Conservation (phyloP, 1,139 yeast genomes). For the Blastobotrys persicus region DNA sequence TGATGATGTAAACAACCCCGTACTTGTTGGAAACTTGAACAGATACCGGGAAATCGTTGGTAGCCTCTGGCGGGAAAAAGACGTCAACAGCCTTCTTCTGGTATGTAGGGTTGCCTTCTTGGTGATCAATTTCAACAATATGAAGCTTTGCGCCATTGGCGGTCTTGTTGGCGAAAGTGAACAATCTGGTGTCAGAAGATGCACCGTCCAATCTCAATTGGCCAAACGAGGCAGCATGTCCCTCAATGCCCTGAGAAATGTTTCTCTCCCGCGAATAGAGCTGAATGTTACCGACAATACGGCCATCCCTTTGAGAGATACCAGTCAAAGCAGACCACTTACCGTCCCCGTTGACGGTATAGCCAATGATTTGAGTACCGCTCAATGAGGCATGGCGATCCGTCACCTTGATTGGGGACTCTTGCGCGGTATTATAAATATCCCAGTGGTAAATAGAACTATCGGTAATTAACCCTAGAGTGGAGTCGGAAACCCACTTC, state of each 20-base stretch:
- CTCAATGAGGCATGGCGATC: slow-evolving; percentile 78
- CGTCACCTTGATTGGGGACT: slow-evolving; percentile 75
- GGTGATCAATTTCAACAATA: slow-evolving; percentile 94
- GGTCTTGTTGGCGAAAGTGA: slow-evolving; percentile 82
- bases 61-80: slow-evolving; percentile 95
- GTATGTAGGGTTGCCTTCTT: slow-evolving; percentile 77
- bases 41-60: slow-evolving; percentile 94
- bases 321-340: slow-evolving; percentile 97
- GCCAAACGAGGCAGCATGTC: slow-evolving; percentile 93
- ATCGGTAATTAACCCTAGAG: slow-evolving; percentile 82
- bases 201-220: slow-evolving; percentile 72
- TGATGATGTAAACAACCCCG: slow-evolving; percentile 84
- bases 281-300: slow-evolving; percentile 96
- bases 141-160: slow-evolving; percentile 85
- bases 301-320: slow-evolving; percentile 90
- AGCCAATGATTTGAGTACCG: slow-evolving; percentile 87
- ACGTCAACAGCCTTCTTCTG: slow-evolving; percentile 88
- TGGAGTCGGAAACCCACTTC: slow-evolving; percentile 81
- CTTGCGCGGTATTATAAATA: slow-evolving; percentile 75
- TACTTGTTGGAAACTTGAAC: slow-evolving; percentile 82
- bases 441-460: slow-evolving; percentile 76
- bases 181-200: slow-evolving; percentile 73
- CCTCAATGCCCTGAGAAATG: slow-evolving; percentile 95
- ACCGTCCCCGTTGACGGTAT: slow-evolving; percentile 74
- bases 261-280: slow-evolving; percentile 82